Base-by-base conservation (phyloP, 208 protist species). In the Leishmania tropica region DNA sequence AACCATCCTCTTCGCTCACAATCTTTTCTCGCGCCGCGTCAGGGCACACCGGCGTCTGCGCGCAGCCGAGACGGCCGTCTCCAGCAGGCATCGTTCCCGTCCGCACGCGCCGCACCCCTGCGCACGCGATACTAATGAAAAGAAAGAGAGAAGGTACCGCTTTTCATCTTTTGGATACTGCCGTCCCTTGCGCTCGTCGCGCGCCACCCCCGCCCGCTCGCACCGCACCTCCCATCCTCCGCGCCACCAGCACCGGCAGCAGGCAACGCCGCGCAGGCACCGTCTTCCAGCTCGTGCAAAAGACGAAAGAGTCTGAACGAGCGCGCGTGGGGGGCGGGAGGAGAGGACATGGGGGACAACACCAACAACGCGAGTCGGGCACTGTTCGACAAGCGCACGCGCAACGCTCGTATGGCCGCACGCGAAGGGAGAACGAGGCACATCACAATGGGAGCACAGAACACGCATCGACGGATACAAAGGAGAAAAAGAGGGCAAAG, bases 41-140 rank as follows among this genome's bases (percentile, higher is more conserved):
- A 71, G n/a, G 17, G 65, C 65, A 45, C 37, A 67, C 65, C 6
- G 17, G 37, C 65, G 40, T 71, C 31, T 37, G 60, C 60, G 60
- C 13, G 60, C 60, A 67, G 60, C 8, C 21, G 8, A 67, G 60
- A 31, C n/a, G 60, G 60, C 60, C 11, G 60, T 24, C 60, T 67
- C 13, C 21, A 19, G 10, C 60, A 7, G 60, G n/a, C 60, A 67
- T 67, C 60, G 24, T n/a, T 21, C 24, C 28, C 60, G 11, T 37
- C 24, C 60, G n/a, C 60, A 67, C 60, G 60, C 60, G n/a, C n/a
- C n/a, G 60, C n/a, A 65, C n/a, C 60, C 60, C n/a, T 65, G 24
- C 56, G 56, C 56, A 62, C 60, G 60, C n/a, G 40, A 67, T 19
- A 67, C 15, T 7, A 37, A 40, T 5, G 45, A 47, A 67, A 3